A percentile compares a stretch with the other conserved stretches of the same genome.
These are phyloP conservation scores for Parathielavia appendiculata DNA, from an alignment of 495 filamentous ascomycete species.

Conservation along the genomic window DNA sequence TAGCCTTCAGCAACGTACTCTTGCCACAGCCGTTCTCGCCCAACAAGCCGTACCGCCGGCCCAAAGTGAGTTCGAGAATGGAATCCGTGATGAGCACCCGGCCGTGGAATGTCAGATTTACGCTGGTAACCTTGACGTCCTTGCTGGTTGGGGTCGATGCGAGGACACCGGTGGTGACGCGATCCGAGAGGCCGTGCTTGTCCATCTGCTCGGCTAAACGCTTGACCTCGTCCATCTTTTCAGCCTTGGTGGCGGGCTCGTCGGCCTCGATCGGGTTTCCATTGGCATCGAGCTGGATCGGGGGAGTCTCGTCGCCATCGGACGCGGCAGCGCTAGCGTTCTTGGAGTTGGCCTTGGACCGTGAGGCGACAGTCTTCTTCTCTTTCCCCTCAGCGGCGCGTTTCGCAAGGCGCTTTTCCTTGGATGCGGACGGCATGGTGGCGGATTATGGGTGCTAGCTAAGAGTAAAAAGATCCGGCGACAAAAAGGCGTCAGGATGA, in stretches of 20 bases:
- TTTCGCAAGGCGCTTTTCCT: slow-evolving; percentile 95
- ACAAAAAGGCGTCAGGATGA: background rate
- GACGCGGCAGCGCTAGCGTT: slow-evolving; percentile 59
- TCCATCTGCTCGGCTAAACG: slow-evolving; percentile 75
- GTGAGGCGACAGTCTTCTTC: slow-evolving; percentile 65
- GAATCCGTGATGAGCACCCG: slow-evolving; percentile 91
- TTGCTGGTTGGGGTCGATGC: slow-evolving; percentile 75
- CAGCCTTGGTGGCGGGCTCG: slow-evolving; percentile 61
- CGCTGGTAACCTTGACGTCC: slow-evolving; percentile 94
- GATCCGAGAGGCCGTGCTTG: slow-evolving; percentile 91
- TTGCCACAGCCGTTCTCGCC: slow-evolving; percentile 99
- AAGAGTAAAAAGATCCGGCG: slow-evolving; percentile 7
- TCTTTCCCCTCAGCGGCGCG: slow-evolving; percentile 73
- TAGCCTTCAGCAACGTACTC: slow-evolving; percentile 92
- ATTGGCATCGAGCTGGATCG: slow-evolving; percentile 50
- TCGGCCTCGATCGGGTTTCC: slow-evolving; percentile 56
- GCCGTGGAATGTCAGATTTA: slow-evolving; percentile 93
- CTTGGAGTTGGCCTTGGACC: slow-evolving; percentile 64
- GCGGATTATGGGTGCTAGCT: slow-evolving; percentile 12
- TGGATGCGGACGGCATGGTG: slow-evolving; percentile 94
- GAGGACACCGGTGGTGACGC: slow-evolving; percentile 96
- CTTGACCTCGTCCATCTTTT: slow-evolving; percentile 75
- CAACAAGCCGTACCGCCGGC: slow-evolving; percentile 86
- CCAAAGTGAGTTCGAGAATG: slow-evolving; percentile 87
- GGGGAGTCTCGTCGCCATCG: slow-evolving; percentile 60